Evolutionary conservation across 192 early-diverging fungal genomes (phyloP).

Genomic region (Radiomyces spectabilis): DNA sequence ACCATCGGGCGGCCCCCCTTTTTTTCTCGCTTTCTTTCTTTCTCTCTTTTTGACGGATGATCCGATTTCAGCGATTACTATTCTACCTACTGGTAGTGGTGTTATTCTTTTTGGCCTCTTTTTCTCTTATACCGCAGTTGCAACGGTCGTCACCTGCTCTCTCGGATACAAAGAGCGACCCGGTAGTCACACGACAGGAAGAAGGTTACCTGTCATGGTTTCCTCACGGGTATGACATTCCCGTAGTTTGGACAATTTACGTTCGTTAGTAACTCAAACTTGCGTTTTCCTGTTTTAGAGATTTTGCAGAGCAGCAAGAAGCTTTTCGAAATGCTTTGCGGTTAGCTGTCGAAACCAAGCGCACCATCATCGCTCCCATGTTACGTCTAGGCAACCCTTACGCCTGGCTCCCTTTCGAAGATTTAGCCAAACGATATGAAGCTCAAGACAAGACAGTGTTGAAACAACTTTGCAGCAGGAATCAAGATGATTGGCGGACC

Average conservation of each 20-base stretch:
- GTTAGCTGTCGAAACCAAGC: constrained; percentile 9
- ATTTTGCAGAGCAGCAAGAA: constrained; percentile 15
- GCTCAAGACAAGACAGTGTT: not conserved
- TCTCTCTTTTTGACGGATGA: not conserved
- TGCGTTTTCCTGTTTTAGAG: constrained; percentile 5
- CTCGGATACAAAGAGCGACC: not conserved
- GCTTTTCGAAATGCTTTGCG: constrained; percentile 20
- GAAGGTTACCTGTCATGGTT: constrained; percentile 5
- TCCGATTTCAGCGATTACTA: not conserved
- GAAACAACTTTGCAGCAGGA: no score
- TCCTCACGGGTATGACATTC: constrained; percentile 4
- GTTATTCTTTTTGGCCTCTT: not conserved
- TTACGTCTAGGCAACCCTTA: not conserved
- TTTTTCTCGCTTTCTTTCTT: not conserved
- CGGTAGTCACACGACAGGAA: no score
- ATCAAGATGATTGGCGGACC: no score
- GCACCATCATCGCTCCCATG: constrained; percentile 12
- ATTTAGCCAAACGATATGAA: constrained; percentile 1
- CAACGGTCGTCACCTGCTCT: not conserved
- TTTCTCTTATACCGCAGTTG: not conserved
- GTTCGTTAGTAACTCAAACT: not conserved
- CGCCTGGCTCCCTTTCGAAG: constrained; percentile 8
- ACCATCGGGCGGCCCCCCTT: no score
- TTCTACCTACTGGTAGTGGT: not conserved
- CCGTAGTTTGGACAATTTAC: no score